phyloP scores from a whole-genome alignment of 176 grass and related monocot genomes.

The Raddia distichophylla region DNA sequence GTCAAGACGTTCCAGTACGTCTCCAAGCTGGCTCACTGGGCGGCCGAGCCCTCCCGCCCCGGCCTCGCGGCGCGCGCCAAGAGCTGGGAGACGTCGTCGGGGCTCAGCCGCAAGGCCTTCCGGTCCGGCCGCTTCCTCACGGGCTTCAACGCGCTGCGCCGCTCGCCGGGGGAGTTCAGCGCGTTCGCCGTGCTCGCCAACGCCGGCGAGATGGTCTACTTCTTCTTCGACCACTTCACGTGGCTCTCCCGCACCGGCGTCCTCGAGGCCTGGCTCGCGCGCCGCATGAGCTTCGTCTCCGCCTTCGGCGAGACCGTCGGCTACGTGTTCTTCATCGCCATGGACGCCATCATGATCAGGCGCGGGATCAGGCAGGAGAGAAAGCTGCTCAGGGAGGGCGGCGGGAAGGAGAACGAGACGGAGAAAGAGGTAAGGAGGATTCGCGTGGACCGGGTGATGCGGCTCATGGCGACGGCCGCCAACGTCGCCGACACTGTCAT shows the following conservation, averaged over 20 bases:
- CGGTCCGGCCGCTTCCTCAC: slow-evolving; percentile 82
- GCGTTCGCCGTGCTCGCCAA: slow-evolving; percentile 79
- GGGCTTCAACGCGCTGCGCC: slow-evolving; percentile 75
- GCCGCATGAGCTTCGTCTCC: slow-evolving; percentile 67
- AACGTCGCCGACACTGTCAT: slow-evolving; percentile 84
- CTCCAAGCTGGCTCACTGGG: slow-evolving; percentile 88
- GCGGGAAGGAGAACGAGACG: neutral
- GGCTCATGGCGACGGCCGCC: slow-evolving; percentile 85
- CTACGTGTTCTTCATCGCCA: slow-evolving; percentile 87
- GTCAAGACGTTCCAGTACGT: slow-evolving; percentile 99
- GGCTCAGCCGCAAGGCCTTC: slow-evolving; percentile 96
- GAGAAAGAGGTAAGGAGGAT: slow-evolving; percentile 57
- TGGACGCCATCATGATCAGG: slow-evolving; percentile 81
- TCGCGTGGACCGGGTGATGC: slow-evolving; percentile 78
- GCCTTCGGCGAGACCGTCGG: slow-evolving; percentile 83
- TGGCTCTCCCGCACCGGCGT: slow-evolving; percentile 76
- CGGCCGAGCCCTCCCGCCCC: slow-evolving; percentile 52
- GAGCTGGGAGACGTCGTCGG: slow-evolving; percentile 88
- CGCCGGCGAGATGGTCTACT: slow-evolving; percentile 99
- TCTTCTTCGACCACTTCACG: slow-evolving; percentile 97
- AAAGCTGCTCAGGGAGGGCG: slow-evolving; percentile 23
- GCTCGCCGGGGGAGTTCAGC: slow-evolving; percentile 50
- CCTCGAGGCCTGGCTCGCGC: slow-evolving; percentile 57
- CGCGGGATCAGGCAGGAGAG: slow-evolving; percentile 60
- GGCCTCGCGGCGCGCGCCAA: slow-evolving; percentile 70